Percentiles rank a stretch among this genome's conserved stretches.
Conservation (phyloP, 2,329 filamentous ascomycete species). For the Cordyceps tenuipes region DNA sequence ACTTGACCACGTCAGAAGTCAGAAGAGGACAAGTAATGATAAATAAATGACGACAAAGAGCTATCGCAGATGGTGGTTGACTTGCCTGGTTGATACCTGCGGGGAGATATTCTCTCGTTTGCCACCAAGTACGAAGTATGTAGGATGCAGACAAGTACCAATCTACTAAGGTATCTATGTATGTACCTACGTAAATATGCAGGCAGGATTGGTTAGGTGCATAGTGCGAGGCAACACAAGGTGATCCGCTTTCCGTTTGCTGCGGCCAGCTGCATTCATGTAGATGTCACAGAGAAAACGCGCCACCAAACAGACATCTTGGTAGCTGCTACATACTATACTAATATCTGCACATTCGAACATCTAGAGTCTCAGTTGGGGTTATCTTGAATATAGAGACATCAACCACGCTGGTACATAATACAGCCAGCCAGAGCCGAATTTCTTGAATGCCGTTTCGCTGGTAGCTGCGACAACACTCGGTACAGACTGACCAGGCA, state of each 20-base stretch:
- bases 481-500: neutral
- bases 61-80: too few species aligned
- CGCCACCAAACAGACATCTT: neutral
- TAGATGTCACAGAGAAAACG: neutral
- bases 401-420: neutral
- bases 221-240: neutral
- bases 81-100: too few species aligned
- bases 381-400: neutral
- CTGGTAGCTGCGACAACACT: neutral
- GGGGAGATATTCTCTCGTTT: too few species aligned
- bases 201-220: too few species aligned
- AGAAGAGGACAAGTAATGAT: too few species aligned
- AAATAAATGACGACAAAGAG: too few species aligned
- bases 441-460: neutral
- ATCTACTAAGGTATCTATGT: too few species aligned
- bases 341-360: neutral
- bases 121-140: too few species aligned
- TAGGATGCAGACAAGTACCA: too few species aligned
- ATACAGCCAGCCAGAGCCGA: neutral
- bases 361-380: neutral
- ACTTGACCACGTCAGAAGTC: too few species aligned
- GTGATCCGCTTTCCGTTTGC: slow-evolving; percentile 9
- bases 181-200: too few species aligned
- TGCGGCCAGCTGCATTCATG: slow-evolving; percentile 1
- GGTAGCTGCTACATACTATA: neutral